Conservation (phyloP, 352 stramenopile genomes). For the Blastocystis sp. region DNA sequence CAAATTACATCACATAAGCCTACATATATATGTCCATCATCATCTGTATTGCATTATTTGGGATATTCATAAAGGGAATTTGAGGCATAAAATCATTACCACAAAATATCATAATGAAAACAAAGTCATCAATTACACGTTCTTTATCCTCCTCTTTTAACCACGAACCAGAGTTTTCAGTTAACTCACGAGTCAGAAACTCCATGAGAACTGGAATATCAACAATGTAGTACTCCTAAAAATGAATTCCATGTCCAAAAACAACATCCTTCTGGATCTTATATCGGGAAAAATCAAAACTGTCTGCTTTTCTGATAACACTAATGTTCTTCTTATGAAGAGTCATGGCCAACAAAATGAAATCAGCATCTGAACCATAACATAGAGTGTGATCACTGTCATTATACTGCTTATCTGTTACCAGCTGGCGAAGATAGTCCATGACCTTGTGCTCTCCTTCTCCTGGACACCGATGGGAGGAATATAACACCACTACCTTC, state of each 20-base stretch:
- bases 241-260: neutral
- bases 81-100: conserved; percentile 99
- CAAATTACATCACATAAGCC: neutral
- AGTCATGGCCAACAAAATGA: conserved; percentile 95
- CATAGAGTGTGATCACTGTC: conserved; percentile 93
- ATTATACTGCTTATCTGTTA: conserved; percentile 85
- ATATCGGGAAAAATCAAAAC: conserved; percentile 76
- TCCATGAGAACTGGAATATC: conserved; percentile 84
- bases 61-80: conserved; percentile 94
- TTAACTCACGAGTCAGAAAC: conserved; percentile 94
- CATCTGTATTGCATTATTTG: conserved; percentile 91
- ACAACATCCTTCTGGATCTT: neutral
- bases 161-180: conserved; percentile 55
- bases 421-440: conserved; percentile 86
- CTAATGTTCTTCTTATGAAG: conserved; percentile 96
- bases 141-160: conserved; percentile 78
- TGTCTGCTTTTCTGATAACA: conserved; percentile 91
- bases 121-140: conserved; percentile 97
- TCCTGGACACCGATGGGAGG: conserved; percentile 90
- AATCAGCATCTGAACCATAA: conserved; percentile 95
- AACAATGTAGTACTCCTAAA: conserved; percentile 61
- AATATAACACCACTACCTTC: conserved; percentile 91
- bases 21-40: conserved; percentile 76
- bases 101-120: conserved; percentile 96
- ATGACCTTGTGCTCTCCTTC: conserved; percentile 99